Conservation (phyloP, 2,329 filamentous ascomycete species). For the Trichoderma pleuroti region DNA sequence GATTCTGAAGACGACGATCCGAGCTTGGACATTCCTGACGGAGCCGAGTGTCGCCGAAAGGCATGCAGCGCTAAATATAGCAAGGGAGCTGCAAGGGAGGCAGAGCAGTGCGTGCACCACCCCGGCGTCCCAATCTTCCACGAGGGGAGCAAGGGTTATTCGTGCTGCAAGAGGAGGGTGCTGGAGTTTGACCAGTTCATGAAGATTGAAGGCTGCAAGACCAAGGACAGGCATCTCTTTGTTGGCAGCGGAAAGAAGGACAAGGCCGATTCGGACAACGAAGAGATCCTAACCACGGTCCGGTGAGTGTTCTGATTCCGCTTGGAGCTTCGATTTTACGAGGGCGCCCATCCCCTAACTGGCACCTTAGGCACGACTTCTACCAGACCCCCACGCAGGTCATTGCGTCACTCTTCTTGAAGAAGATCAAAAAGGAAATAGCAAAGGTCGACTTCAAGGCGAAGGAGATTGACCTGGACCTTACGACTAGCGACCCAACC, state of each 20-base stretch:
- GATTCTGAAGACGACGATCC: slow-evolving; percentile 89
- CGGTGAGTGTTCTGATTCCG: slow-evolving; percentile 46
- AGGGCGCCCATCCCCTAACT: background rate
- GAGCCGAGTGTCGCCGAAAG: slow-evolving; percentile 72
- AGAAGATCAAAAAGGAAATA: slow-evolving; percentile 86
- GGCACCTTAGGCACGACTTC: slow-evolving; percentile 63
- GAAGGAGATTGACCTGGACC: slow-evolving; percentile 67
- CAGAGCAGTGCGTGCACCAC: slow-evolving; percentile 81
- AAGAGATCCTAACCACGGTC: slow-evolving; percentile 76
- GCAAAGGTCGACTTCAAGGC: slow-evolving; percentile 68
- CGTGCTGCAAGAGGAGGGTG: slow-evolving; percentile 91
- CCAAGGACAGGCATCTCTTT: slow-evolving; percentile 78
- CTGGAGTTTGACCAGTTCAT: slow-evolving; percentile 98
- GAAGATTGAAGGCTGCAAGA: slow-evolving; percentile 88
- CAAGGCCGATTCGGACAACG: slow-evolving; percentile 45
- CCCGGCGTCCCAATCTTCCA: slow-evolving; percentile 92
- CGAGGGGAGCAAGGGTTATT: slow-evolving; percentile 97
- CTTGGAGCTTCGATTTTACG: background rate
- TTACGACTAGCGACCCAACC: slow-evolving; percentile 75
- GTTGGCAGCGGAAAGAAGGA: slow-evolving; percentile 71
- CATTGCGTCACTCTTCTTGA: slow-evolving; percentile 89
- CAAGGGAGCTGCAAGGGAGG: slow-evolving; percentile 56
- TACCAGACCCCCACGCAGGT: slow-evolving; percentile 86
- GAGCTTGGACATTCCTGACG: slow-evolving; percentile 66
- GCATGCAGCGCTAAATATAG: slow-evolving; percentile 68